Evolutionary conservation across 73 alveolate genomes (phyloP).

Genomic region (Tetrahymena borealis): DNA sequence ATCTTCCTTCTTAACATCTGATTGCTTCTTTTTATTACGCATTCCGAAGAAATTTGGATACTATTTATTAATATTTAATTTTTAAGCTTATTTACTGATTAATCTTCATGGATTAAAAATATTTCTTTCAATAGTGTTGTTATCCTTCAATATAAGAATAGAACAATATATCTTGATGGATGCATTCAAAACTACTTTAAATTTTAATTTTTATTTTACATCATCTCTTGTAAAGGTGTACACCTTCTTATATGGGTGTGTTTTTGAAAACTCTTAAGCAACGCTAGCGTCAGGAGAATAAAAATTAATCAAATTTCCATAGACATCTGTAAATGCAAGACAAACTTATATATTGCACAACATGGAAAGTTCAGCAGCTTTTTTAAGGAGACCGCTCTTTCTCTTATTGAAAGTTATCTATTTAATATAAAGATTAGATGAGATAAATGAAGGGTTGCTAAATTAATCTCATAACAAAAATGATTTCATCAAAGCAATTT

Average conservation of each 20-base stretch:
- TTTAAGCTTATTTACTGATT: no score
- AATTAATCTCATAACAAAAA: no score
- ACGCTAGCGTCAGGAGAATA: background rate
- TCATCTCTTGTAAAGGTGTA: background rate
- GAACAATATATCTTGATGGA: background rate
- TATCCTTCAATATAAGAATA: background rate
- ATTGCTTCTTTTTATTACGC: background rate
- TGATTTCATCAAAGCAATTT: no score
- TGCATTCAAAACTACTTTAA: background rate
- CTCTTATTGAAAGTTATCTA: conserved; percentile 42
- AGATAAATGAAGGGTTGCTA: no score
- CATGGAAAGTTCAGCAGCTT: conserved; percentile 41
- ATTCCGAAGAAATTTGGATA: background rate
- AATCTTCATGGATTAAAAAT: no score
- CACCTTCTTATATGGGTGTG: background rate
- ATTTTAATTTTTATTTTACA: background rate
- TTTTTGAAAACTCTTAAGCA: background rate
- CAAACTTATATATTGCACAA: conserved; percentile 30
- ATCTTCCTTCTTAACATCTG: background rate
- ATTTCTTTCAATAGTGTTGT: background rate
- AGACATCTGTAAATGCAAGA: conserved; percentile 28
- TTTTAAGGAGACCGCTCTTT: conserved; percentile 32
- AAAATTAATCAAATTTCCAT: background rate
- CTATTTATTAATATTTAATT: no score
- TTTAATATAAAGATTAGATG: background rate